Base-by-base conservation (phyloP, 805 yeast genomes). In the Candida lessepsii region DNA sequence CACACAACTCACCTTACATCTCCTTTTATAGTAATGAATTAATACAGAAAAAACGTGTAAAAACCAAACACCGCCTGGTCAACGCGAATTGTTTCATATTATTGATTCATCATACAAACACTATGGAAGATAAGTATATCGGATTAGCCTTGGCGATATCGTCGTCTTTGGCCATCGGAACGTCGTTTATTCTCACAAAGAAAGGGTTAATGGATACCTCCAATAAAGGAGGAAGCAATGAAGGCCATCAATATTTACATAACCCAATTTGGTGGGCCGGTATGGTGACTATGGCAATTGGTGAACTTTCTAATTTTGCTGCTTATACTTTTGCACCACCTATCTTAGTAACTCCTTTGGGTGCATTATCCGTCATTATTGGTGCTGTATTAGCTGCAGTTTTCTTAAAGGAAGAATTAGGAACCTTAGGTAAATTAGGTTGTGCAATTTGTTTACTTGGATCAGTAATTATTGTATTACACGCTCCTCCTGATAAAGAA, bases 231-330 rank as follows among this genome's bases (percentile, higher is more conserved):
- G 87, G 87, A 2, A 70, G 74, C 25, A 39, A 37, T 17, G 85
- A 85, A 44, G 88, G 89, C n/a, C 80, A 72, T 56, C 80, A 83
- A 52, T 88, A 88, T 57, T 66, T 88, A 47, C 80, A 75, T 49
- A 87, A 85, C 58, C 96, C 96, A 9, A 76, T 86, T 27, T 88
- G 96, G 96, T 86, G 95, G 86, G 86, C 91, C 0, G 96, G 96
- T 9, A 89, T 89, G 75, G 54, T 80, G 21, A 80, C 95, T 35
- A 82, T 88, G 96, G 95, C 93, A 2, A 64, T 88, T 16, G 96
- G 96, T 5, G 96, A 88, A 57, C 65, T 88, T 29, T 96, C 96
- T 42, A 88, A 88, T 58, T 88, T 88, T 58, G 96, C 96, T 3
- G 96, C 96, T 0, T 88, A 88, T 58, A 88, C 96, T 1, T 88